Conservation (phyloP, 441 rosid genomes). For the Flueggea neowawraea region DNA sequence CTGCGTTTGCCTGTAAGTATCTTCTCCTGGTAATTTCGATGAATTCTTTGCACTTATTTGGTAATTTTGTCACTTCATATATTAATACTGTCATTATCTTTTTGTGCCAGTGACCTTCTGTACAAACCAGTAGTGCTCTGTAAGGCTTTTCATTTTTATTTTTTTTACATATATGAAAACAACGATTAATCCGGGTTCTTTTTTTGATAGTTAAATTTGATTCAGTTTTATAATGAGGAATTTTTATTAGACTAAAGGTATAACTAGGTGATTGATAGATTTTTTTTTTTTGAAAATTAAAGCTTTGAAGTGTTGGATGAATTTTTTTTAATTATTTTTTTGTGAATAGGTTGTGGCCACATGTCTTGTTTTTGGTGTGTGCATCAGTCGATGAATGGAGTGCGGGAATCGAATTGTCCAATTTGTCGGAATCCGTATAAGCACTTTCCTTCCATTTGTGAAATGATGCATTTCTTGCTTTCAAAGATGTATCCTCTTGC, state of each 20-base stretch:
- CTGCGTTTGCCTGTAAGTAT: conserved; percentile 68
- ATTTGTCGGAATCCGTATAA: conserved; percentile 58
- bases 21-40: neutral
- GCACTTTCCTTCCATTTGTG: conserved; percentile 65
- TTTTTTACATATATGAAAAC: neutral
- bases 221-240: too few species aligned
- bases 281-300: neutral
- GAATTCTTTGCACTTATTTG: neutral
- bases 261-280: too few species aligned
- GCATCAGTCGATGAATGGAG: conserved; percentile 46
- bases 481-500: conserved; percentile 61
- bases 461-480: conserved; percentile 58
- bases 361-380: conserved; percentile 95
- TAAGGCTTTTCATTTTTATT: conserved; percentile 28
- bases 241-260: too few species aligned
- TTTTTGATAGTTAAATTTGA: neutral
- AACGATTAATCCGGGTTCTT: neutral
- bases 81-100: neutral
- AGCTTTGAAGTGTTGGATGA: conserved; percentile 3
- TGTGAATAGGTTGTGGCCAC: conserved; percentile 76
- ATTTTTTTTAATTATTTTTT: too few species aligned
- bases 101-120: conserved; percentile 71
- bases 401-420: conserved; percentile 49
- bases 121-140: conserved; percentile 78
- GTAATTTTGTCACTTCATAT: neutral